These are phyloP conservation scores for Spongospora subterranea DNA, from an alignment of 208 protist species.

Conservation along the genomic window DNA sequence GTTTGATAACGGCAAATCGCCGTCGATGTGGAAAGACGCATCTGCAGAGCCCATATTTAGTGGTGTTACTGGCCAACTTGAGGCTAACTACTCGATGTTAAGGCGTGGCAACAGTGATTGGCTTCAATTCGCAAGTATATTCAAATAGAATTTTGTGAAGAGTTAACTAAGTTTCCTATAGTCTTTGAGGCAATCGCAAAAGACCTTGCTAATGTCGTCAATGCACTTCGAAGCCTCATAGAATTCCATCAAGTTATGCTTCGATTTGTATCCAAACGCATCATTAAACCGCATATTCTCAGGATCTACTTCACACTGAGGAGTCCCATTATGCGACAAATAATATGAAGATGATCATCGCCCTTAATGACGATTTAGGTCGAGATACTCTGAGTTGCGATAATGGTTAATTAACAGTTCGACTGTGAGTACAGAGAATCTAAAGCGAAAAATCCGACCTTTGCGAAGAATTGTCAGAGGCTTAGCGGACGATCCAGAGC, in stretches of 20 bases:
- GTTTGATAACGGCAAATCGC: not conserved
- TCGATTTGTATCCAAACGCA: not conserved
- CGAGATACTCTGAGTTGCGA: not conserved
- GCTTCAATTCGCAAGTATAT: conserved; percentile 38
- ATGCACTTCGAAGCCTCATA: not conserved
- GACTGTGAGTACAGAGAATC: not conserved
- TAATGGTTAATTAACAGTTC: not conserved
- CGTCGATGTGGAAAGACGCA: not conserved
- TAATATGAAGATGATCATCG: conserved; percentile 53
- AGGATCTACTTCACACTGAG: conserved; percentile 46
- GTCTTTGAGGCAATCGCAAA: conserved; percentile 10
- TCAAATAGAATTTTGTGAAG: not conserved
- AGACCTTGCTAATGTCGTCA: not conserved
- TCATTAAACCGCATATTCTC: not conserved
- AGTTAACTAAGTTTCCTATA: not conserved
- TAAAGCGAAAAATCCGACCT: conserved; percentile 11
- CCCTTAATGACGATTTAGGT: conserved; percentile 26
- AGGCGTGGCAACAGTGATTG: not conserved
- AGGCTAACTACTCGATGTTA: not conserved
- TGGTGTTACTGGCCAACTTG: not conserved
- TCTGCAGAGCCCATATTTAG: conserved; percentile 8
- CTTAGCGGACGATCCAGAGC: not conserved
- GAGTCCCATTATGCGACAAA: conserved; percentile 4
- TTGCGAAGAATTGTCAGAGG: conserved; percentile 12
- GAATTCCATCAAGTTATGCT: conserved; percentile 18